A percentile compares a stretch with the other conserved stretches of the same genome.
These are phyloP conservation scores for Heracleum sosnowskyi DNA, from an alignment of 129 eudicot species.

Conservation along the genomic window DNA sequence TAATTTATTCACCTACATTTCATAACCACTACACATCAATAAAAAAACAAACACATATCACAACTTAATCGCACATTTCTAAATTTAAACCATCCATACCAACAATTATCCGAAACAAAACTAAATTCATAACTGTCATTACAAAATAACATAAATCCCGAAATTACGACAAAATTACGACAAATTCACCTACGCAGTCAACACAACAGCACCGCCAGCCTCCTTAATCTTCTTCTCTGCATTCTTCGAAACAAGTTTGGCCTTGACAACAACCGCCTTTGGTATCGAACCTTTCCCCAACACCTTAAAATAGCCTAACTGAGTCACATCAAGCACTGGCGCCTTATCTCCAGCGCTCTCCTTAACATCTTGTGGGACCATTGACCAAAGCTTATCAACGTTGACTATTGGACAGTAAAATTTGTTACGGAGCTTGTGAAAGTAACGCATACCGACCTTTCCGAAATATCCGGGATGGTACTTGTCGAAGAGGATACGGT, in stretches of 20 bases:
- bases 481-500: constrained; percentile 87
- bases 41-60: neutral
- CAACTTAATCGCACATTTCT: neutral
- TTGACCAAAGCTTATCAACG: constrained; percentile 70
- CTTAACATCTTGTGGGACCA: constrained; percentile 59
- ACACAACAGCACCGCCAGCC: constrained; percentile 76
- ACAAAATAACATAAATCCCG: neutral
- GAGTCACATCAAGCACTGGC: constrained; percentile 64
- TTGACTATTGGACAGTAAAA: constrained; percentile 74
- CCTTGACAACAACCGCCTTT: constrained; percentile 61
- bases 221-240: constrained; percentile 92
- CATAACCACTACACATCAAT: neutral
- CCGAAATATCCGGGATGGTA: constrained; percentile 89
- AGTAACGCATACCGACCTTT: constrained; percentile 82
- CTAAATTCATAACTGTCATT: neutral
- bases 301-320: constrained; percentile 67
- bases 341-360: constrained; percentile 37
- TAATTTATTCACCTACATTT: neutral
- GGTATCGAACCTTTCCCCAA: constrained; percentile 51
- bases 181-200: constrained; percentile 48
- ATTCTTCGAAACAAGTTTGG: constrained; percentile 53
- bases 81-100: neutral
- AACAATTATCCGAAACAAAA: neutral
- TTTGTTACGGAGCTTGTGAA: constrained; percentile 67
- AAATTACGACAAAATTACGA: neutral